Evolutionary conservation across 768 basidiomycete genomes (phyloP).

Genomic region (Chalciporus pseudorubinellus): DNA sequence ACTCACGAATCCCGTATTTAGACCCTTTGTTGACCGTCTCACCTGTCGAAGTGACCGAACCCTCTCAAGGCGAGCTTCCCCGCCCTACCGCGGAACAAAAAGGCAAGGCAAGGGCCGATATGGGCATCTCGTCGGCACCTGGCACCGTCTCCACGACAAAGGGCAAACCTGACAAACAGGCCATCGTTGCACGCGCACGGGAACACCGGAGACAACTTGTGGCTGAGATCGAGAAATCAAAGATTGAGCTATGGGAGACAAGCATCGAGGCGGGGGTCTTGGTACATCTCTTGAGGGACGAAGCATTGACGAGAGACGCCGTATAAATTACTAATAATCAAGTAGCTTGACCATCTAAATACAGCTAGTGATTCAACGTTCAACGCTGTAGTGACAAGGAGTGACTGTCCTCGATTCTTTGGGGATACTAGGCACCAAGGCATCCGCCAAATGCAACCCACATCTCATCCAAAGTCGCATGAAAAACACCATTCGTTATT

Average conservation of each 20-base stretch:
- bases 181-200: conserved; percentile 50
- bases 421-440: too few species aligned
- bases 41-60: conserved; percentile 4
- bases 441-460: too few species aligned
- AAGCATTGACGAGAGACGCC: not conserved
- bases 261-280: conserved; percentile 69
- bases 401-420: too few species aligned
- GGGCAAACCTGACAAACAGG: conserved; percentile 33
- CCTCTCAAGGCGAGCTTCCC: not conserved
- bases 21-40: not conserved
- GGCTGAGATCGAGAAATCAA: conserved; percentile 56
- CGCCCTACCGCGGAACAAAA: conserved; percentile 7
- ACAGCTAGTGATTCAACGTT: not conserved
- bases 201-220: conserved; percentile 51
- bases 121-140: not conserved
- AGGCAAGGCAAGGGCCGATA: conserved; percentile 15
- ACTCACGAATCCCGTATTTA: conserved; percentile 11
- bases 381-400: too few species aligned
- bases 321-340: not conserved
- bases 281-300: conserved; percentile 42
- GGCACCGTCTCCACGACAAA: not conserved
- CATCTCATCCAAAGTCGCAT: not conserved
- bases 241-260: conserved; percentile 70
- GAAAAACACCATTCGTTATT: conserved; percentile 1
- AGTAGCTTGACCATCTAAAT: not conserved